These are phyloP conservation scores for Royoungia palumana DNA, from an alignment of 768 basidiomycete species.

Conservation along the genomic window DNA sequence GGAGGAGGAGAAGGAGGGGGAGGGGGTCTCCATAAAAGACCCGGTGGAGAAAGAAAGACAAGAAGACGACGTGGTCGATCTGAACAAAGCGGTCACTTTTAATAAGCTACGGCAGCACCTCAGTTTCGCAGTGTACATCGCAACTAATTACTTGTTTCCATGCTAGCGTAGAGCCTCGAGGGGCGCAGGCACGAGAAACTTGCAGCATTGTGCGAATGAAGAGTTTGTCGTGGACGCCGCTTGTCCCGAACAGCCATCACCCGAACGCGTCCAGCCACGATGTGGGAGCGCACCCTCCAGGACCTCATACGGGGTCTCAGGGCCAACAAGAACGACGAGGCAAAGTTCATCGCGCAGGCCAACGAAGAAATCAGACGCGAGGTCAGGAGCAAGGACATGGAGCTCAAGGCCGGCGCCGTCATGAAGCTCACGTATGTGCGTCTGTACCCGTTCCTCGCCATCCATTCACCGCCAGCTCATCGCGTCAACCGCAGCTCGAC, in stretches of 20 bases:
- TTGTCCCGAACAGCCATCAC: neutral
- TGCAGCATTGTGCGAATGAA: no score
- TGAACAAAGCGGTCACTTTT: no score
- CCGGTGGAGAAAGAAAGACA: neutral
- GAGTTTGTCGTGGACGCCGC: neutral
- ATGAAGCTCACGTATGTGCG: conserved; percentile 96
- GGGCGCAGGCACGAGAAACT: no score
- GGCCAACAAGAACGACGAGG: conserved; percentile 92
- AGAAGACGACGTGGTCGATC: no score
- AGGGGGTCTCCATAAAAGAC: conserved; percentile 40
- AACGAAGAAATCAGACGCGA: conserved; percentile 93
- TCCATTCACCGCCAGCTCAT: conserved; percentile 7
- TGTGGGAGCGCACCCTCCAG: conserved; percentile 97
- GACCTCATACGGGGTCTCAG: conserved; percentile 94
- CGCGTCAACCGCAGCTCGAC: conserved; percentile 62
- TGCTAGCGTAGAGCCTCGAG: no score
- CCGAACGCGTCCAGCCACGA: conserved; percentile 27
- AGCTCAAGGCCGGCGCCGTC: conserved; percentile 91
- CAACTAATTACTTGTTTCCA: no score
- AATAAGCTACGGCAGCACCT: no score
- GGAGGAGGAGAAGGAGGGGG: conserved; percentile 34
- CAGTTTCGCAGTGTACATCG: no score
- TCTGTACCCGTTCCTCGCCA: conserved; percentile 17
- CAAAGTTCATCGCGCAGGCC: conserved; percentile 87
- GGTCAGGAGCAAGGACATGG: conserved; percentile 93